Conservation (phyloP, 305 asterid species). For the Fraxinus baroniana region DNA sequence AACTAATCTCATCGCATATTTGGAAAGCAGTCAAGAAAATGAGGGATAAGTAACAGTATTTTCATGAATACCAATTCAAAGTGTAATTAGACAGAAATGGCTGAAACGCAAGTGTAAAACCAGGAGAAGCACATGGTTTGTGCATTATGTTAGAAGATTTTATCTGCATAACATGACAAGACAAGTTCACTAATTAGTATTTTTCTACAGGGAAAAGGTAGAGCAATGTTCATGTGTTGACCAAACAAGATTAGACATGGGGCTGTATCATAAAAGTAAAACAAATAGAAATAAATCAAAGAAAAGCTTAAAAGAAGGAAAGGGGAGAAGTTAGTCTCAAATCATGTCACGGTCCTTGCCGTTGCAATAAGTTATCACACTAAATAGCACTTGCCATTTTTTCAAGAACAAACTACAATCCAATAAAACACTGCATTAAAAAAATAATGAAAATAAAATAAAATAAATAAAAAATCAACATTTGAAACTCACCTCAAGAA, state of each 20-base stretch:
- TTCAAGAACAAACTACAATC: neutral
- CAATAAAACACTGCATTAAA: neutral
- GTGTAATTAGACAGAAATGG: neutral
- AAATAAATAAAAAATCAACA: neutral
- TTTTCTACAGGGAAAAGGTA: neutral
- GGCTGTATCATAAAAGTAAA: neutral
- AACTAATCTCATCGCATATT: neutral
- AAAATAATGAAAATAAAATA: neutral
- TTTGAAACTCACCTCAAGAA: constrained; percentile 67
- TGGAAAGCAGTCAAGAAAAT: neutral
- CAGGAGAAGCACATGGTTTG: neutral
- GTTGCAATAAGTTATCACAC: neutral
- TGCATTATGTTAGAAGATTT: neutral
- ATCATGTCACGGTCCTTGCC: neutral
- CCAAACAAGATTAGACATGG: neutral
- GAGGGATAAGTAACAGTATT: neutral
- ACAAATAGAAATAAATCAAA: neutral
- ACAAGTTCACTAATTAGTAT: neutral
- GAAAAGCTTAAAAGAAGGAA: neutral
- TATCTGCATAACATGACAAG: neutral
- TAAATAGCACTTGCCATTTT: neutral
- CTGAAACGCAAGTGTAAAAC: neutral
- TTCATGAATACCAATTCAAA: neutral
- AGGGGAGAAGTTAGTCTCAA: neutral
- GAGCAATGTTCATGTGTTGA: neutral